These are phyloP conservation scores for Tetracentron sinense DNA, from an alignment of 164 flowering plant genomes.

Conservation along the genomic window DNA sequence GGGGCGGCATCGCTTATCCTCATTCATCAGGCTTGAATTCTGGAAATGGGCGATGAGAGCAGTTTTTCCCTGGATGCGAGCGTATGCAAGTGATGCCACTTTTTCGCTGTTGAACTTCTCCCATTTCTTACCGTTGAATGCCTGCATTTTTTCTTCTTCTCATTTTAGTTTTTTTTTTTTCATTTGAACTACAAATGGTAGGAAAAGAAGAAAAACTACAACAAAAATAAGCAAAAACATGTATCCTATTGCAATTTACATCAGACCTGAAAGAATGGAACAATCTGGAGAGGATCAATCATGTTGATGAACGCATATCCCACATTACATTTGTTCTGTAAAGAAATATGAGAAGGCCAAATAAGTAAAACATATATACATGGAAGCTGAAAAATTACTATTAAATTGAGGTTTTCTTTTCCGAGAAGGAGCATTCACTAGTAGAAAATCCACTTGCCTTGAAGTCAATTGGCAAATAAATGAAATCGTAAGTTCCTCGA, in stretches of 20 bases:
- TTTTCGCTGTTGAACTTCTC: slow-evolving; percentile 93
- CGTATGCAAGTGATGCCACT: slow-evolving; percentile 88
- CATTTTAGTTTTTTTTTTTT: neutral
- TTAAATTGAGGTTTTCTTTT: neutral
- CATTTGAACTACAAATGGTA: neutral
- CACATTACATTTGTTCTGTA: slow-evolving; percentile 87
- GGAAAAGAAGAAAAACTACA: neutral
- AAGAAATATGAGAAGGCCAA: neutral
- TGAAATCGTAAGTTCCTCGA: slow-evolving; percentile 76
- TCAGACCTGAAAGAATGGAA: slow-evolving; percentile 68
- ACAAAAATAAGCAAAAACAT: neutral
- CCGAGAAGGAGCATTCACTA: neutral
- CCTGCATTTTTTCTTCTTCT: slow-evolving; percentile 30
- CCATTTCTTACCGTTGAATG: slow-evolving; percentile 87
- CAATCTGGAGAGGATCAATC: slow-evolving; percentile 59
- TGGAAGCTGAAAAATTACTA: neutral
- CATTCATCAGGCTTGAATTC: slow-evolving; percentile 87
- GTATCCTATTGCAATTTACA: neutral
- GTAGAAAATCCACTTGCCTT: slow-evolving; percentile 44
- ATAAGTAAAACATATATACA: slow-evolving; percentile 1
- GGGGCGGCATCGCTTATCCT: slow-evolving; percentile 88
- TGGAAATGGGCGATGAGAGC: slow-evolving; percentile 89
- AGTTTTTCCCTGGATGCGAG: slow-evolving; percentile 81
- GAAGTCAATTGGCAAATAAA: slow-evolving; percentile 86
- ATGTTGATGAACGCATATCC: slow-evolving; percentile 93